Evolutionary conservation across 257 asterid genomes (phyloP), one percentile per base, ranked within the genome.

Genomic region (Capsicum baccatum): DNA sequence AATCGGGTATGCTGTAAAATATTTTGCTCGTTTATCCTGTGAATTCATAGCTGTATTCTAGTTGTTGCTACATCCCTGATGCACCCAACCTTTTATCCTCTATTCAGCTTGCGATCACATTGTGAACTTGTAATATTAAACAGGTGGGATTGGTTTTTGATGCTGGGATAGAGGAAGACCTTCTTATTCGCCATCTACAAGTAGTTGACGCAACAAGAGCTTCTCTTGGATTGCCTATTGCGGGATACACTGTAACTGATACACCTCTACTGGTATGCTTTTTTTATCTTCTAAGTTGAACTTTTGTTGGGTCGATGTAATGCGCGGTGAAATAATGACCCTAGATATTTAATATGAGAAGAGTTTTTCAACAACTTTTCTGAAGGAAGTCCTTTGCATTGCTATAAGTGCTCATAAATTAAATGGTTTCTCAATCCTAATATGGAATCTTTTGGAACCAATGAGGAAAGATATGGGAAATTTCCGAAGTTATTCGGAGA

Each of bases 151-250:
- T 95, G 33, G 90, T 95, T 89, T 95, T 95, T 89, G 99, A 95
- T 88, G 92, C 92, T 83, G 99, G 98, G 86, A 93, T 95, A 82
- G 98, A 95, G 87, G 93, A 91, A 86, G 96, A 93, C 16, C 98
- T 95, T 78, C 94, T 91, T 5, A 81, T 92, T 84, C 97, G 97
- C 84, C 99, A 95, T 85, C 90, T 95, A 74, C 99, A 95, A 84
- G 97, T 92, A 71, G 95, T 89, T 86, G 99, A 95, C 89, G 99
- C 99, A 82, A 83, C 96, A 78, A 91, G 99, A 86, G 98, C 99
- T 86, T 95, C 99, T 79, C 97, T 95, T 85, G 99, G 99, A 89
- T 89, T 95, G 88, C 92, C 97, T 17, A 81, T 94, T 57, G 92
- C 91, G 3, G 96, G 93, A 76, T 95, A 86, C 87, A 87, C 87